phyloP scores from a whole-genome alignment of 1,284 basidiomycete genomes.

The Cystobasidiaceae sp. region DNA sequence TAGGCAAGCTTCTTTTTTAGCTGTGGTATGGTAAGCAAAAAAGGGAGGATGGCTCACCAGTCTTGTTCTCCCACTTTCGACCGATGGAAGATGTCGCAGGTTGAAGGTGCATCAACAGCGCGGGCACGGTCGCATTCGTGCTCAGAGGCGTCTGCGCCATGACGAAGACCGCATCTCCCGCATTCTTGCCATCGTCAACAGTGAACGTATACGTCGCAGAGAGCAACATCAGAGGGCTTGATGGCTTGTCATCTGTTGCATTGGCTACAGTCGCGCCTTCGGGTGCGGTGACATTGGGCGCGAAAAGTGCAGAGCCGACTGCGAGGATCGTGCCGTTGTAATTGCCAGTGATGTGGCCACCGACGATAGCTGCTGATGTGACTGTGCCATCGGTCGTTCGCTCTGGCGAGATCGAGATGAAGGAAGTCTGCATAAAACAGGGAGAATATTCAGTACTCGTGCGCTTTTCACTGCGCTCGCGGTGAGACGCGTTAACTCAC shows the following conservation, averaged over 20 bases:
- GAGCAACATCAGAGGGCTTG: neutral
- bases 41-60: neutral
- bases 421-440: conserved; percentile 15
- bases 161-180: conserved; percentile 17
- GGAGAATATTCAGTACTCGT: neutral
- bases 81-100: conserved; percentile 2
- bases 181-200: conserved; percentile 10
- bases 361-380: conserved; percentile 3
- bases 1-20: neutral
- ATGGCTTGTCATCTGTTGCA: neutral
- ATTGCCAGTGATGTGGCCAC: conserved; percentile 24
- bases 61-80: conserved; percentile 13
- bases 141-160: conserved; percentile 27
- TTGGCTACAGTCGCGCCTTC: conserved; percentile 7
- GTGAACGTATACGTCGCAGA: conserved; percentile 26
- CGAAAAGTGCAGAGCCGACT: conserved; percentile 24
- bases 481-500: neutral
- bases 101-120: conserved; percentile 26
- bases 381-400: conserved; percentile 23
- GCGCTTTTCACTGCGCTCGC: neutral
- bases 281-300: conserved; percentile 2
- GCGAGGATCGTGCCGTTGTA: conserved; percentile 19
- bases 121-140: neutral
- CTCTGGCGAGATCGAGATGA: conserved; percentile 15
- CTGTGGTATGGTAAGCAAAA: too few relatives aligned